Evolutionary conservation across 352 stramenopile genomes (phyloP).

Genomic region (Globisporangium ultimum): DNA sequence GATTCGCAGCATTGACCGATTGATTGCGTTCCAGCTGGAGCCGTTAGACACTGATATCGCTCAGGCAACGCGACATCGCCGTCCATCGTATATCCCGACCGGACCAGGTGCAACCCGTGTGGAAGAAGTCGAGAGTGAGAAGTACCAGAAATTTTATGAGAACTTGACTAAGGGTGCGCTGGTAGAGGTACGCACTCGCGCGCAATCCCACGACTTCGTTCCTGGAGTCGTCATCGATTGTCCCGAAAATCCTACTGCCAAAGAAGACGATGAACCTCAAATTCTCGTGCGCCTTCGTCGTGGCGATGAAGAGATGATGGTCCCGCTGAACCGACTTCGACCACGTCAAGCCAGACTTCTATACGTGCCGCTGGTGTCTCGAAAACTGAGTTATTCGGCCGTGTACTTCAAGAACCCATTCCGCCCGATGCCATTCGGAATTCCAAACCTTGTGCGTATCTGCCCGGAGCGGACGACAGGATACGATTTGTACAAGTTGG

Average conservation of each 20-base stretch:
- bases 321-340: conserved; percentile 60
- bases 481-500: conserved; percentile 73
- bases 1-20: conserved; percentile 82
- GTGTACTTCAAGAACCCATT: conserved; percentile 90
- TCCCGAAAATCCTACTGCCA: conserved; percentile 17
- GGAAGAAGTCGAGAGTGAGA: conserved; percentile 38
- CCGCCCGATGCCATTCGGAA: conserved; percentile 77
- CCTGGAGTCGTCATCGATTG: conserved; percentile 60
- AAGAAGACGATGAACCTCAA: conserved; percentile 43
- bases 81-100: conserved; percentile 65
- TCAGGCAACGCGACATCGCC: conserved; percentile 67
- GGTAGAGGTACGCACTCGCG: conserved; percentile 68
- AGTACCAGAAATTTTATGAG: conserved; percentile 48
- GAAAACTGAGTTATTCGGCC: conserved; percentile 85
- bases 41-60: conserved; percentile 62
- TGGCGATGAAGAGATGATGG: conserved; percentile 71
- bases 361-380: conserved; percentile 77
- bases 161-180: conserved; percentile 52
- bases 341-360: conserved; percentile 67
- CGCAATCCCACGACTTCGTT: conserved; percentile 72
- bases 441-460: conserved; percentile 83
- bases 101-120: conserved; percentile 18
- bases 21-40: conserved; percentile 86
- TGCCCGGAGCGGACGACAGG: conserved; percentile 82
- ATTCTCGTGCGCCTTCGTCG: conserved; percentile 63